A percentile compares a stretch with the other conserved stretches of the same genome.
phyloP scores from a whole-genome alignment of 2,329 filamentous ascomycete species.

The Lithohypha guttulata region DNA sequence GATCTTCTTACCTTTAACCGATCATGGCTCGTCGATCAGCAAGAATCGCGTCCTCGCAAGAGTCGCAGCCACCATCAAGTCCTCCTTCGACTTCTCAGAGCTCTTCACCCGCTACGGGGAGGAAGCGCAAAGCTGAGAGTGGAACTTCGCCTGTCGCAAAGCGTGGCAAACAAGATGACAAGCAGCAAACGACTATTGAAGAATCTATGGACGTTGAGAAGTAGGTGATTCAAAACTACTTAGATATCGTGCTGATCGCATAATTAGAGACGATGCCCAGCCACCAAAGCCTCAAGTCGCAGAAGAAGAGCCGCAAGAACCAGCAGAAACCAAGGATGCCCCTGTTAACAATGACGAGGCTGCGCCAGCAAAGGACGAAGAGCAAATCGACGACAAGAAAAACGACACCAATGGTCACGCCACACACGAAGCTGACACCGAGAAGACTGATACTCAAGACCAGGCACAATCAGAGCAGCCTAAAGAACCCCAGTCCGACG shows the following conservation, averaged over 20 bases:
- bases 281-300: conserved; percentile 8
- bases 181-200: conserved; percentile 24
- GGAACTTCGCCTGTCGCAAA: conserved; percentile 25
- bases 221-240: no score
- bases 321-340: not conserved
- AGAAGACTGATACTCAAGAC: conserved; percentile 3
- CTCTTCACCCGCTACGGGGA: conserved; percentile 23
- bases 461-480: conserved; percentile 9
- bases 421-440: not conserved
- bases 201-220: conserved; percentile 16
- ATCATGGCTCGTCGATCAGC: conserved; percentile 26
- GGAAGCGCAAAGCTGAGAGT: conserved; percentile 31
- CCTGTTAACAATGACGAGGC: not conserved
- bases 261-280: conserved; percentile 6
- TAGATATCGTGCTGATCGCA: not conserved
- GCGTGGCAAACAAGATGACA: conserved; percentile 28
- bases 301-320: conserved; percentile 1
- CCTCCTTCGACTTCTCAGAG: conserved; percentile 11
- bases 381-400: conserved; percentile 6
- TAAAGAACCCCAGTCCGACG: not conserved
- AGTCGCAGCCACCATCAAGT: conserved; percentile 19
- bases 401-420: conserved; percentile 4
- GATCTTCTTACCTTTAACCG: no score
- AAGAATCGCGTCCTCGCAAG: conserved; percentile 31
- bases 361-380: conserved; percentile 1